These are phyloP conservation scores for Exophiala spinifera DNA, from an alignment of 2,329 filamentous ascomycete genomes.

Conservation along the genomic window DNA sequence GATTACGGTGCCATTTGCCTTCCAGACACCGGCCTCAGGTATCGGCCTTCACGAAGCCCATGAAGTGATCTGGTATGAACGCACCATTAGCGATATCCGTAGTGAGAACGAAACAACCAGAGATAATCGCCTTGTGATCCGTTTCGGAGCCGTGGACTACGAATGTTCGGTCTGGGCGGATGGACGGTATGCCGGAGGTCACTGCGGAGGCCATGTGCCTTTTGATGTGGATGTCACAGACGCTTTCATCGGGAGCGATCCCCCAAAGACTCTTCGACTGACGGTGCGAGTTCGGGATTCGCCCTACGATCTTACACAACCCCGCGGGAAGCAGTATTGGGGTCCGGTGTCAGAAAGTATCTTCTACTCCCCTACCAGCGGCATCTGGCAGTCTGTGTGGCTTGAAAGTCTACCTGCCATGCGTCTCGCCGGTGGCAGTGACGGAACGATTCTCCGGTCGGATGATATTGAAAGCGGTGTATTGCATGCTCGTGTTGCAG, in stretches of 20 bases:
- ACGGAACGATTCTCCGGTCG: conserved; percentile 35
- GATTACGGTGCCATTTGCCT: neutral
- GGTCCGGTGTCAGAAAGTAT: conserved; percentile 58
- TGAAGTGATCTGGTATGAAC: neutral
- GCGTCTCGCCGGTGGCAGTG: neutral
- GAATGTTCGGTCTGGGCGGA: conserved; percentile 44
- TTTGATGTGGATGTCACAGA: conserved; percentile 60
- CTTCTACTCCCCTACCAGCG: conserved; percentile 69
- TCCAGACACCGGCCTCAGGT: neutral
- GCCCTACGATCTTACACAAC: conserved; percentile 62
- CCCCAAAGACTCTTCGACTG: conserved; percentile 23
- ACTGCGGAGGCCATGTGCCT: conserved; percentile 61
- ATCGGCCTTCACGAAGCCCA: neutral
- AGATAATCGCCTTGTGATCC: conserved; percentile 38
- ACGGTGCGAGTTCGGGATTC: conserved; percentile 9
- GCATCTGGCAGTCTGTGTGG: conserved; percentile 74
- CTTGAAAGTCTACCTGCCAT: conserved; percentile 57
- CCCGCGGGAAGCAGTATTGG: conserved; percentile 68
- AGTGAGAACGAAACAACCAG: neutral
- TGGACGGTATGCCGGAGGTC: conserved; percentile 50
- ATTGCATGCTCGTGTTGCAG: conserved; percentile 52
- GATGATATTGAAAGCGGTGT: conserved; percentile 53
- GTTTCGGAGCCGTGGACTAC: conserved; percentile 53
- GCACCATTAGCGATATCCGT: neutral
- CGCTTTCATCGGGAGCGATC: conserved; percentile 37